A percentile compares a stretch with the other conserved stretches of the same genome.
Conservation (phyloP, 257 asterid genomes). For the Salvia miltiorrhiza region DNA sequence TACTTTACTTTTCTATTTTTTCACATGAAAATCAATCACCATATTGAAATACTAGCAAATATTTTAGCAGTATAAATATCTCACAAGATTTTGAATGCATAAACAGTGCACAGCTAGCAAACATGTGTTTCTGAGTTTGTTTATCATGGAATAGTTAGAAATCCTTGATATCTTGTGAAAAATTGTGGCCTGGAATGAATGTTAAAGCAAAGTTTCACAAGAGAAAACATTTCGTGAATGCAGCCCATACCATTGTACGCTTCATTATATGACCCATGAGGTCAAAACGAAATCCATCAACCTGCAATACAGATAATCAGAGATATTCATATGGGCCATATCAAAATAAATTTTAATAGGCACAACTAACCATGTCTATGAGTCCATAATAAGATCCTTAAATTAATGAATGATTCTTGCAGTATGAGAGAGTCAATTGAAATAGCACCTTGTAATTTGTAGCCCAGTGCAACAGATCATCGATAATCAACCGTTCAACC, state of each 20-base stretch:
- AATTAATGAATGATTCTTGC: background rate
- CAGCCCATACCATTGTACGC: slow-evolving; percentile 67
- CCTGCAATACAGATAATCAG: slow-evolving; percentile 48
- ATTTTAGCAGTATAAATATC: background rate
- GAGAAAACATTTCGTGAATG: background rate
- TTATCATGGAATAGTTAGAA: background rate
- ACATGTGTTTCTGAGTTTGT: too few species aligned
- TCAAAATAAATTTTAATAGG: slow-evolving; percentile 9
- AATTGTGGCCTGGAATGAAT: background rate
- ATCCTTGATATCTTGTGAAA: background rate
- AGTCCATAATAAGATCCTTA: background rate
- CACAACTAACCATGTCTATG: background rate
- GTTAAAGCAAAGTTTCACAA: background rate
- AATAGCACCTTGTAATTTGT: slow-evolving; percentile 71
- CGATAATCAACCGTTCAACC: slow-evolving; percentile 89
- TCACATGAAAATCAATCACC: background rate
- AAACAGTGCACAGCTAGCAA: background rate
- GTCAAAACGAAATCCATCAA: slow-evolving; percentile 97
- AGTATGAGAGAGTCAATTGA: background rate
- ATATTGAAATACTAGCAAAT: background rate
- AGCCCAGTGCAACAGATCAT: slow-evolving; percentile 88
- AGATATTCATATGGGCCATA: background rate
- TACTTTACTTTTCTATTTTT: background rate
- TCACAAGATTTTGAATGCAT: background rate
- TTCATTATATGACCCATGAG: slow-evolving; percentile 98